These are phyloP conservation scores for Schizopora paradoxa DNA, from an alignment of 1,284 basidiomycete genomes.

Conservation along the genomic window DNA sequence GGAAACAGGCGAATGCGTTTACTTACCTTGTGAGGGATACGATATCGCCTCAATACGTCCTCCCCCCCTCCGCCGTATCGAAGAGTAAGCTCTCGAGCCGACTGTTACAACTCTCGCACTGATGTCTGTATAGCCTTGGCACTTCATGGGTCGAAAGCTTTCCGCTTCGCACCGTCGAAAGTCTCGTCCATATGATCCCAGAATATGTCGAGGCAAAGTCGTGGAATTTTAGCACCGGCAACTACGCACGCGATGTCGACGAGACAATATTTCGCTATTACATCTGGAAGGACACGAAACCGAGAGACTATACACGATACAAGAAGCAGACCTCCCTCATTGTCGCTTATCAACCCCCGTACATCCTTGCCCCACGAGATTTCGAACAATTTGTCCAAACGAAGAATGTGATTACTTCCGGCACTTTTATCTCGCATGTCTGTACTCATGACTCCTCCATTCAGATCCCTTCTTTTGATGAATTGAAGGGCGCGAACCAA, in stretches of 20 bases:
- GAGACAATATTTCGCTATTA: slow-evolving; percentile 40
- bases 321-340: slow-evolving; percentile 37
- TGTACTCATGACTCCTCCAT: slow-evolving; percentile 21
- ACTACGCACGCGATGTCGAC: slow-evolving; percentile 36
- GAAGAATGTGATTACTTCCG: slow-evolving; percentile 35
- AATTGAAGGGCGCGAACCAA: slow-evolving; percentile 2
- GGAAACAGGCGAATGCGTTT: slow-evolving; percentile 36
- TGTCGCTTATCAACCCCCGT: slow-evolving; percentile 60
- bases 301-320: no score
- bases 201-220: slow-evolving; percentile 32
- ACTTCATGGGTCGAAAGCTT: slow-evolving; percentile 42
- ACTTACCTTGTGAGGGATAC: slow-evolving; percentile 36
- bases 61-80: slow-evolving; percentile 15
- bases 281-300: slow-evolving; percentile 40
- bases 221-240: slow-evolving; percentile 37
- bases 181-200: slow-evolving; percentile 42
- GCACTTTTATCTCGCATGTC: not conserved
- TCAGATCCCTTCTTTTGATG: slow-evolving; percentile 20
- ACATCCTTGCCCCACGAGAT: slow-evolving; percentile 52
- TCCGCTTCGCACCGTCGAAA: slow-evolving; percentile 50
- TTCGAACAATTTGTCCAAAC: slow-evolving; percentile 47
- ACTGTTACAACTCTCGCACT: slow-evolving; percentile 27
- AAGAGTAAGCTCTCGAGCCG: slow-evolving; percentile 8
- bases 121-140: not conserved
- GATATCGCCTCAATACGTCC: not conserved